Conservation (phyloP, 2,329 filamentous ascomycete genomes). For the Ophioceras dolichostomum region DNA sequence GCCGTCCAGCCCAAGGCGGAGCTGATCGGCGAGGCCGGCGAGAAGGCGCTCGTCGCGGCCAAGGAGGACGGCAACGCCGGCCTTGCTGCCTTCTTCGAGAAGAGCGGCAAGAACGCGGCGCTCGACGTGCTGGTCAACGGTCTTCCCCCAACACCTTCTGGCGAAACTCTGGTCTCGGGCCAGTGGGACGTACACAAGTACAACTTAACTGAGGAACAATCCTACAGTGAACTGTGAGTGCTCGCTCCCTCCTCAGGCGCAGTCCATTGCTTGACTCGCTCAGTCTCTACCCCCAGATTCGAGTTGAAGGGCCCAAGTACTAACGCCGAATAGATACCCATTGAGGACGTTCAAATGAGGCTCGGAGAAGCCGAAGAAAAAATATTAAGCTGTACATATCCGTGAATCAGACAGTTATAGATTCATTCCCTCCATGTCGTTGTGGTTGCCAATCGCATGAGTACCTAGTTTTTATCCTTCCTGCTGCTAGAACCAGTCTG, state of each 20-base stretch:
- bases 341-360: too few relatives aligned
- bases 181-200: conserved; percentile 60
- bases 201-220: conserved; percentile 48
- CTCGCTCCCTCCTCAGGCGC: not conserved
- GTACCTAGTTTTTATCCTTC: too few relatives aligned
- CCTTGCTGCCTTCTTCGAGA: conserved; percentile 61
- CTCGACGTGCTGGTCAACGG: conserved; percentile 60
- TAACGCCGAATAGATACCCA: too few relatives aligned
- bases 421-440: too few relatives aligned
- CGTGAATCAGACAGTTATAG: too few relatives aligned
- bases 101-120: conserved; percentile 26
- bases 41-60: conserved; percentile 58
- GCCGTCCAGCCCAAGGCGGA: conserved; percentile 71
- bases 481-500: too few relatives aligned
- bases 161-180: conserved; percentile 41
- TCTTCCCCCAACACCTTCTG: conserved; percentile 74
- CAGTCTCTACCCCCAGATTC: too few relatives aligned
- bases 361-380: too few relatives aligned
- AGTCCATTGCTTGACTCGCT: not conserved
- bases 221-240: conserved; percentile 59
- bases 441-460: too few relatives aligned
- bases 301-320: too few relatives aligned
- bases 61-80: conserved; percentile 63
- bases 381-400: too few relatives aligned
- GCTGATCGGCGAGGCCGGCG: conserved; percentile 51